Evolutionary conservation across 148 eudicot genomes (phyloP), one percentile per base, ranked within the genome.

Genomic region (Fagopyrum esculentum): DNA sequence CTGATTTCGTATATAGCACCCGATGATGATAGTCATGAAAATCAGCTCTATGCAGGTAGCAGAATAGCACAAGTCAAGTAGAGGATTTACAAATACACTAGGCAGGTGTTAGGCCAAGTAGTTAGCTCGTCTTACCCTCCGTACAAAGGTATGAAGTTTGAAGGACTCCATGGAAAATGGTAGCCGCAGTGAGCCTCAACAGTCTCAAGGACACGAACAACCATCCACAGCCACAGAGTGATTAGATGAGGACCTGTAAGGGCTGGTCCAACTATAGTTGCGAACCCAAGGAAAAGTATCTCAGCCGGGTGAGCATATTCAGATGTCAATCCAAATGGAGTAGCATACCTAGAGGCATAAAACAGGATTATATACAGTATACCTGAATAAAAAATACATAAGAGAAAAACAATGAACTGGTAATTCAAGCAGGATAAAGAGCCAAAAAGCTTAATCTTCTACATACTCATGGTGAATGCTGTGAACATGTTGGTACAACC

Each of bases 281-380:
- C 98, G 83, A 94, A 94, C 51, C 98, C 98, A 76, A 94, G 98
- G 81, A 94, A 94, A 63, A 94, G 80, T 71, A 94, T 94, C 76
- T 94, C 98, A 77, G 93, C 96, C 59, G 98, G 98, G 74, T 94
- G 98, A 75, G 98, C 97, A 86, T 94, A 94, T 82, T 91, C 98
- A 78, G 97, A 94, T 26, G 98, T 94, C 88, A 94, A 84, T 78
- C 98, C 98, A 86, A 94, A 94, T 57, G 98, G 97, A 48, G 98
- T 94, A 15, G 98, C 98, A 82, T 91, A 94, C 80, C 97, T 94
- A 86, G 71, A 74, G 12, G 61, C 54, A 52, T 30, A 11, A 77
- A 54, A 75, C 47, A 82, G 69, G 57, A 76, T 73, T 61, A 63
- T 45, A 72, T 43, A 66, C 72, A 73, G 45, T 45, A 29, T 6